Percentiles rank a stretch among this genome's conserved stretches.
Conservation (phyloP, 2,329 filamentous ascomycete species). For the Arthrobotrys pseudoclavata region DNA sequence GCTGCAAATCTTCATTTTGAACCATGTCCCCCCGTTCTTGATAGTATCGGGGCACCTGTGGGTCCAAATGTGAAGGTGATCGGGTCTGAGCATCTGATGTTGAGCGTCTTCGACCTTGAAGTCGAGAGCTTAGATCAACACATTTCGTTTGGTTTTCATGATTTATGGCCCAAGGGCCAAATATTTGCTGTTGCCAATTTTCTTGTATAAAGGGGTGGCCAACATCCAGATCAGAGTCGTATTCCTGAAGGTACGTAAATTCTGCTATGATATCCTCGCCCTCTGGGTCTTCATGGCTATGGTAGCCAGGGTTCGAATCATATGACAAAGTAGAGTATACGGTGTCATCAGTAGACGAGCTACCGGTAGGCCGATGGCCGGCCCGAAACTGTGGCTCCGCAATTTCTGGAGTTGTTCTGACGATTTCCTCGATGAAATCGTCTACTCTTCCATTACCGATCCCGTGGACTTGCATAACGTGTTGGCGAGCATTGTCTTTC, state of each 20-base stretch:
- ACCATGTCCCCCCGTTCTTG: not conserved
- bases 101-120: not conserved
- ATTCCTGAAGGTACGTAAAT: constrained; percentile 4
- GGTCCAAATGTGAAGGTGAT: not conserved
- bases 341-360: constrained; percentile 10
- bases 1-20: not conserved
- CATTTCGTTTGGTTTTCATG: not conserved
- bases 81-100: not conserved
- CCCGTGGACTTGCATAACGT: constrained; percentile 25
- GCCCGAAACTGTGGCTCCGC: not conserved
- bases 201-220: not conserved
- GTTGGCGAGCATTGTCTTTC: constrained; percentile 41
- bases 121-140: not conserved
- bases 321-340: not conserved
- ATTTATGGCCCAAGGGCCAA: not conserved
- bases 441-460: not conserved
- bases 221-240: not conserved
- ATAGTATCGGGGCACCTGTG: not conserved
- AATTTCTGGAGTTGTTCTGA: not conserved
- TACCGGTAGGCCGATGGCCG: not conserved
- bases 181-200: not conserved
- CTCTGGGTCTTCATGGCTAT: constrained; percentile 2
- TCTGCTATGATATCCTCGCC: not conserved
- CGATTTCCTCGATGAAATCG: constrained; percentile 22
- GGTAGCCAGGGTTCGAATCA: not conserved